Evolutionary conservation across 2,329 filamentous ascomycete species (phyloP).

Genomic region (Pyrenophora teres): DNA sequence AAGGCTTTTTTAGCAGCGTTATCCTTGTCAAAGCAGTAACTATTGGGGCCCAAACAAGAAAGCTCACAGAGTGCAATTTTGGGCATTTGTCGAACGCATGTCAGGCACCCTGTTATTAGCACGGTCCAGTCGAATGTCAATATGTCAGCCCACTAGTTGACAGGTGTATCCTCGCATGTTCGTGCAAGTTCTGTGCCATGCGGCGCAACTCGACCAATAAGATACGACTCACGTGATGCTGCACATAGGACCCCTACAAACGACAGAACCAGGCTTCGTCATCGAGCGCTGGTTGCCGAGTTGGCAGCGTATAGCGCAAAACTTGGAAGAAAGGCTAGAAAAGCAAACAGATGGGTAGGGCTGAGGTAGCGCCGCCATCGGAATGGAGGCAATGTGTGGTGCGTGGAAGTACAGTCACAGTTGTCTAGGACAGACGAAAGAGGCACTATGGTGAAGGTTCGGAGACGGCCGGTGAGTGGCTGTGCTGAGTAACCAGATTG

Average conservation of each 20-base stretch:
- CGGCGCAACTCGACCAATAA: constrained; percentile 11
- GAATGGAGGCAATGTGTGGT: not conserved
- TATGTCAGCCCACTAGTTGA: constrained; percentile 12
- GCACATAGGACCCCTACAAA: constrained; percentile 13
- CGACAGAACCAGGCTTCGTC: constrained; percentile 23
- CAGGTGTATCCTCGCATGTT: constrained; percentile 21
- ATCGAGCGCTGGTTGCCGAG: constrained; percentile 23
- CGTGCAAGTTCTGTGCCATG: constrained; percentile 4
- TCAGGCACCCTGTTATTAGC: constrained; percentile 14
- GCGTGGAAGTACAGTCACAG: too few species aligned
- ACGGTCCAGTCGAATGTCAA: constrained; percentile 12
- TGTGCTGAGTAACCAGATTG: constrained; percentile 13
- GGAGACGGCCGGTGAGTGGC: constrained; percentile 4
- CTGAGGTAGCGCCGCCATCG: not conserved
- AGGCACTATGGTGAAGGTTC: not conserved
- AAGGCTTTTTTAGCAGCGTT: too few species aligned
- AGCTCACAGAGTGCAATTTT: constrained; percentile 9
- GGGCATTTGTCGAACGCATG: constrained; percentile 15
- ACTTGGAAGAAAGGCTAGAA: constrained; percentile 15
- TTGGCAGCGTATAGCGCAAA: constrained; percentile 25
- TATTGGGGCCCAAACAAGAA: not conserved
- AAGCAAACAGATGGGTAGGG: not conserved
- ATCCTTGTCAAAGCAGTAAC: too few species aligned
- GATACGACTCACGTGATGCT: constrained; percentile 11
- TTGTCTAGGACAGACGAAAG: constrained; percentile 4